Base-by-base conservation (phyloP, 805 yeast species). In the Candida anglica region DNA sequence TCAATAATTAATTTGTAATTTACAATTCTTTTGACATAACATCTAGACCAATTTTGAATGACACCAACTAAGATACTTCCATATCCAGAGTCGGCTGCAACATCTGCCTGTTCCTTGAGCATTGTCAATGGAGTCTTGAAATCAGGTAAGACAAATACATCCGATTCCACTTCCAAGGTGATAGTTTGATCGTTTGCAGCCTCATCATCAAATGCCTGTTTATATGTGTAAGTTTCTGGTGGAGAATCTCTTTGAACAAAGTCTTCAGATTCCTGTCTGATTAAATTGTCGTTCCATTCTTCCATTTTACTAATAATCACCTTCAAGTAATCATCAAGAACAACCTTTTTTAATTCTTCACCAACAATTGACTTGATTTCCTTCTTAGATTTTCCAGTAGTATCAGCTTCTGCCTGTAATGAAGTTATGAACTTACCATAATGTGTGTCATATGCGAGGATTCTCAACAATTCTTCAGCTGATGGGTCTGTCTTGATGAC, bases 51-150 rank as follows among this genome's bases (percentile, higher is more conserved):
- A 39, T 81, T 78, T 33, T 73, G 79, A 11, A 87, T 75, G 9
- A 86, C 93, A 16, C 91, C 93, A 9, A 80, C 79, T 21, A 87
- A 65, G 18, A 87, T 83, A 42, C 80, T 73, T 5, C 88, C 86
- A 56, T 85, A 88, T 3, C 86, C 86, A 3, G 91, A 78, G 20
- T 82, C 89, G 0, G 88, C 85, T 0, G 95, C 93, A 5, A 84
- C 89, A 41, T 84, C 94, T 11, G 86, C 81, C 55, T 88, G 95
- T 51, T 87, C 95, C n/a, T 81, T 79, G 38, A 87, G 76, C 81
- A 87, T 82, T 41, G 84, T 77, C 53, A 85, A 79, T 19, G 88
- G 80, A 4, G 83, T 80, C 40, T 79, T 81, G 34, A 87, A 83
- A 36, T 87, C 93, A 36, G 86, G 86, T 36, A 87, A 61, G 17